phyloP scores from a whole-genome alignment of 345 rosid genomes.

The Sisymbrium irio region DNA sequence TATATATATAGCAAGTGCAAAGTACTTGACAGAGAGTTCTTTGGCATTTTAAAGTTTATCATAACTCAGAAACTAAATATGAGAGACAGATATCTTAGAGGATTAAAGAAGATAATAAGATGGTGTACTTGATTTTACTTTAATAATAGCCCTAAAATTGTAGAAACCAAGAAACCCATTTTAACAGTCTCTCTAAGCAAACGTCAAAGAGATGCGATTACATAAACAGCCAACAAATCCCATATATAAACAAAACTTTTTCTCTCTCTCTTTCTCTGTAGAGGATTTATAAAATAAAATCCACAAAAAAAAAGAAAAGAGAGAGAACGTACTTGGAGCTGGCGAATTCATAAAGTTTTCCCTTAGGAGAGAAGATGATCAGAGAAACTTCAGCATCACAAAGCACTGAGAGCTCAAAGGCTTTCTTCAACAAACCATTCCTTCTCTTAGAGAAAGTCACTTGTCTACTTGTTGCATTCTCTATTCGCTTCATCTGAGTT shows the following conservation, averaged over 20 bases:
- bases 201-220: constrained; percentile 17
- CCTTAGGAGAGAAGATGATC: constrained; percentile 69
- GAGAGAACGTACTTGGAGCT: constrained; percentile 47
- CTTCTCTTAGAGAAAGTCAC: constrained; percentile 80
- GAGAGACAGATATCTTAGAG: constrained; percentile 6
- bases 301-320: not conserved
- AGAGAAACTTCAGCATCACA: constrained; percentile 81
- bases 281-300: not conserved
- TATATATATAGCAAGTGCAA: not conserved
- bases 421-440: constrained; percentile 72
- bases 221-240: constrained; percentile 14
- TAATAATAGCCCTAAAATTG: constrained; percentile 33
- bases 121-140: constrained; percentile 28
- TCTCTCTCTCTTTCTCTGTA: not conserved
- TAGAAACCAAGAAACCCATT: constrained; percentile 29
- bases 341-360: constrained; percentile 66
- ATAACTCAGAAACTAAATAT: not conserved
- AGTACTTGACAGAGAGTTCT: not conserved
- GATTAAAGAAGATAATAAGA: constrained; percentile 4
- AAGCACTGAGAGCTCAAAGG: constrained; percentile 74
- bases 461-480: constrained; percentile 77
- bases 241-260: not conserved
- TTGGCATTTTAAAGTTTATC: constrained; percentile 1
- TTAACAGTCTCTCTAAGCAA: constrained; percentile 4
- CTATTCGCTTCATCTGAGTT: constrained; percentile 75